Conservation (phyloP, 2,329 filamentous ascomycete species). For the Dothideomycetes sp. region DNA sequence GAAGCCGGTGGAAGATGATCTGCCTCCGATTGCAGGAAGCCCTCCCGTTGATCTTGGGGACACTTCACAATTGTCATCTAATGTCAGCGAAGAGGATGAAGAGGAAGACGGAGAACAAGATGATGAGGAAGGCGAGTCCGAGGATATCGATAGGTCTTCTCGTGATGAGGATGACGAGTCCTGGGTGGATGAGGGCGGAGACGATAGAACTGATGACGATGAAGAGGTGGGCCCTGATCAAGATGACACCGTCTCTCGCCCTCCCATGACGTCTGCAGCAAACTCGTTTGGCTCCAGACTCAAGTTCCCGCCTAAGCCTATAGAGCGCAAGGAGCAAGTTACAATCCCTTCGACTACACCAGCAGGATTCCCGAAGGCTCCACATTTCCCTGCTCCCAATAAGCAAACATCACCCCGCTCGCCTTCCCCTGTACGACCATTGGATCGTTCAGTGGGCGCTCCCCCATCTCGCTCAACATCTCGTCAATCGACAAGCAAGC, state of each 20-base stretch:
- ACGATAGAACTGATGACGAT: slow-evolving; percentile 24
- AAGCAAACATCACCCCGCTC: slow-evolving; percentile 44
- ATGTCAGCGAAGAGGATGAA: slow-evolving; percentile 17
- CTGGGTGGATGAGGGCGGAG: slow-evolving; percentile 19
- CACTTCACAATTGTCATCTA: slow-evolving; percentile 16
- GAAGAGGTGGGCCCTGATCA: slow-evolving; percentile 25
- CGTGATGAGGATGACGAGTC: slow-evolving; percentile 26
- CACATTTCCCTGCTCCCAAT: slow-evolving; percentile 9
- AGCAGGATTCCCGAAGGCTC: slow-evolving; percentile 10
- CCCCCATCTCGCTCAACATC: slow-evolving; percentile 23
- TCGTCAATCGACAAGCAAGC: slow-evolving; percentile 3
- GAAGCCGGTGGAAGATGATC: slow-evolving; percentile 15
- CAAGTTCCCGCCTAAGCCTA: slow-evolving; percentile 7
- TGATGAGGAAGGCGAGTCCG: slow-evolving; percentile 21
- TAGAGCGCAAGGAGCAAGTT: neutral
- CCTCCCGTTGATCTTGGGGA: slow-evolving; percentile 31
- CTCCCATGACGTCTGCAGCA: neutral
- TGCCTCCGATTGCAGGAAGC: slow-evolving; percentile 35
- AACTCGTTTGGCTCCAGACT: slow-evolving; percentile 9
- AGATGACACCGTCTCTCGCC: slow-evolving; percentile 1
- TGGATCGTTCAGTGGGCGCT: slow-evolving; percentile 26
- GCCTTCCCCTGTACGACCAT: slow-evolving; percentile 58
- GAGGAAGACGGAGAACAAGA: slow-evolving; percentile 25
- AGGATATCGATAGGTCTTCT: slow-evolving; percentile 27
- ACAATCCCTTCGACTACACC: slow-evolving; percentile 10